Evolutionary conservation across 2,329 filamentous ascomycete species (phyloP).

Genomic region (Oidium heveae): DNA sequence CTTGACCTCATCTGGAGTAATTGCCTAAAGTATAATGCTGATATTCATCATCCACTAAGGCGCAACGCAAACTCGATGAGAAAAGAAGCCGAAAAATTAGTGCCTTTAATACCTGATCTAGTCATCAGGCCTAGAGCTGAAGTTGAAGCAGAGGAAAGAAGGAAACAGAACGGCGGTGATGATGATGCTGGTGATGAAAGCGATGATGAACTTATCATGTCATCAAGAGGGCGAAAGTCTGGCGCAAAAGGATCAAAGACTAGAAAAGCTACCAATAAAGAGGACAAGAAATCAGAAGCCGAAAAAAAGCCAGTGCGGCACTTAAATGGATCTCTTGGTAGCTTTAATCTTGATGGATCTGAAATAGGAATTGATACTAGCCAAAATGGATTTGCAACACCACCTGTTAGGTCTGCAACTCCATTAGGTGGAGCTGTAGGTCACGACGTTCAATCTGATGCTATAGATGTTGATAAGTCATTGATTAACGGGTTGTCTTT

Average conservation of each 20-base stretch:
- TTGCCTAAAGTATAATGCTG: slow-evolving; percentile 84
- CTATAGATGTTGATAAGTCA: slow-evolving; percentile 67
- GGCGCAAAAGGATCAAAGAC: slow-evolving; percentile 47
- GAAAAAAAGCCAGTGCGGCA: slow-evolving; percentile 52
- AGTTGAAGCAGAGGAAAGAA: slow-evolving; percentile 67
- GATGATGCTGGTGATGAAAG: slow-evolving; percentile 72
- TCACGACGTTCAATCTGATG: slow-evolving; percentile 50
- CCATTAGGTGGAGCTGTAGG: slow-evolving; percentile 45
- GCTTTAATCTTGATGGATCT: slow-evolving; percentile 40
- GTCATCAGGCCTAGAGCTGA: slow-evolving; percentile 75
- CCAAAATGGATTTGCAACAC: slow-evolving; percentile 64
- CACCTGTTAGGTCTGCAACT: slow-evolving; percentile 50
- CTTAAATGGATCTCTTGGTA: slow-evolving; percentile 35
- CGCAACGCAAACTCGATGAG: slow-evolving; percentile 93
- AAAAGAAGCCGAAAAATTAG: slow-evolving; percentile 90
- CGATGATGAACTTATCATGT: slow-evolving; percentile 96
- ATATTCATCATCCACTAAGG: slow-evolving; percentile 62
- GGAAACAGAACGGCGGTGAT: slow-evolving; percentile 65
- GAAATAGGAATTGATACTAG: slow-evolving; percentile 51
- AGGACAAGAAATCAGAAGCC: slow-evolving; percentile 53
- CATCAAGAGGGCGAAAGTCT: slow-evolving; percentile 74
- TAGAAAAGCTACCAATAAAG: slow-evolving; percentile 49
- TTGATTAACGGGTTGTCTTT: slow-evolving; percentile 40
- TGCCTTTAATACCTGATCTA: slow-evolving; percentile 83
- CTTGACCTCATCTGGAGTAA: slow-evolving; percentile 93